Percentiles rank a stretch among this genome's conserved stretches.
Conservation (phyloP, 1,284 basidiomycete species). For the Puccinia novopanici region DNA sequence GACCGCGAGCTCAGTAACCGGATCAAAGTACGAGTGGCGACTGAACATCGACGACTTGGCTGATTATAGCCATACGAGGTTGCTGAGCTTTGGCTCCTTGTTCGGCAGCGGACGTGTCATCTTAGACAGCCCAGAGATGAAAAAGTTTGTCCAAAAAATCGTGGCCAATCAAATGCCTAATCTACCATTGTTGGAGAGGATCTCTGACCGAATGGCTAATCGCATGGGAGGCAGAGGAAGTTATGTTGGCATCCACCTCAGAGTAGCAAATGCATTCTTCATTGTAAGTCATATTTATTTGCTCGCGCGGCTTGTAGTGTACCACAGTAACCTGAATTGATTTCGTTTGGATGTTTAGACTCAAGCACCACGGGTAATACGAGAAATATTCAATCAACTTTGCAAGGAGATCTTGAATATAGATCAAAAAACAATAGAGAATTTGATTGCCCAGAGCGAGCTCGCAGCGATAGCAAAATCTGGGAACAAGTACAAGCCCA, state of each 20-base stretch:
- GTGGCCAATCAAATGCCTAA: constrained; percentile 55
- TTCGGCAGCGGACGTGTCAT: constrained; percentile 56
- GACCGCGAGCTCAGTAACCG: neutral
- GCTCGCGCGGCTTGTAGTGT: neutral
- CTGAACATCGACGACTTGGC: constrained; percentile 54
- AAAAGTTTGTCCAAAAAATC: constrained; percentile 52
- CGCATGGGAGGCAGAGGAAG: constrained; percentile 62
- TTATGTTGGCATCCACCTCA: constrained; percentile 70
- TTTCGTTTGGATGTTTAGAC: neutral
- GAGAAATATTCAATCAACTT: constrained; percentile 4
- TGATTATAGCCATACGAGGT: constrained; percentile 53
- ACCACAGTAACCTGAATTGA: neutral
- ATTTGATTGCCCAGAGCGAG: constrained; percentile 12
- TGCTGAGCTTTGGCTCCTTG: constrained; percentile 57
- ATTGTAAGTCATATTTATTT: constrained; percentile 53
- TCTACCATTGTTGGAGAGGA: constrained; percentile 54
- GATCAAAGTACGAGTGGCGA: constrained; percentile 54
- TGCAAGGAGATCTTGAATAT: constrained; percentile 29
- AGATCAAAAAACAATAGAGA: neutral
- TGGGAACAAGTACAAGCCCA: neutral
- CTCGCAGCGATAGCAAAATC: too few species aligned
- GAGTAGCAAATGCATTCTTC: constrained; percentile 70
- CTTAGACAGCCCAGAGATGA: constrained; percentile 47
- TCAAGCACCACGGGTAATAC: constrained; percentile 17
- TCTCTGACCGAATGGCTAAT: constrained; percentile 55